phyloP scores from a whole-genome alignment of 2,329 filamentous ascomycete genomes.

The Acrocalymma vagum region DNA sequence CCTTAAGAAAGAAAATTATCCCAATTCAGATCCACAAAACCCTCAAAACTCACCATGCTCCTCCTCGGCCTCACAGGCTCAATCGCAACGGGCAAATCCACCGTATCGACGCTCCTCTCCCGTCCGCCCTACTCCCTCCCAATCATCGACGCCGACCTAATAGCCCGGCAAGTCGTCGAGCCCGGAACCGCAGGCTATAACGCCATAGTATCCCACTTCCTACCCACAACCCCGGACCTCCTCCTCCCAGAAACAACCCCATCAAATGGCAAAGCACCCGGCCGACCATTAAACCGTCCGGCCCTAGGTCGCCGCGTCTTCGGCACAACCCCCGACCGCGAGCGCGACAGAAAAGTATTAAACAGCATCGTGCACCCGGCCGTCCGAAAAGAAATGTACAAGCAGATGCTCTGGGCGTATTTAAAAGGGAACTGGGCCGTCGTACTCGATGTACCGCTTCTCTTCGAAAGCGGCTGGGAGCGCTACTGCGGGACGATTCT shows the following conservation, averaged over 20 bases:
- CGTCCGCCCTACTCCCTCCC: slow-evolving; percentile 84
- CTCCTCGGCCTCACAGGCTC: slow-evolving; percentile 96
- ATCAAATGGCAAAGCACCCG: too few relatives aligned
- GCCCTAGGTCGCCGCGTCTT: slow-evolving; percentile 88
- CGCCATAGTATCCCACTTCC: slow-evolving; percentile 83
- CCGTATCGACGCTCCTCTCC: slow-evolving; percentile 84
- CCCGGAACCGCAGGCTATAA: slow-evolving; percentile 86
- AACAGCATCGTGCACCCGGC: slow-evolving; percentile 95
- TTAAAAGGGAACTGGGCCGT: slow-evolving; percentile 84
- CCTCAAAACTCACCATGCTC: slow-evolving; percentile 69
- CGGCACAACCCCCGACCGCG: slow-evolving; percentile 75
- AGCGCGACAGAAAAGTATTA: slow-evolving; percentile 76
- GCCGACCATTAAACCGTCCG: slow-evolving; percentile 82
- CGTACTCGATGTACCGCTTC: slow-evolving; percentile 87
- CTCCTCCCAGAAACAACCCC: slow-evolving; percentile 69
- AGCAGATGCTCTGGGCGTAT: slow-evolving; percentile 75
- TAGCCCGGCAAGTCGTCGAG: slow-evolving; percentile 93
- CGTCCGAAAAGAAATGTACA: slow-evolving; percentile 84
- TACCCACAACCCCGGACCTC: slow-evolving; percentile 83
- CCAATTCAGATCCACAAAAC: neutral
- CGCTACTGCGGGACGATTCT: slow-evolving; percentile 83
- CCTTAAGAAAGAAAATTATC: too few relatives aligned
- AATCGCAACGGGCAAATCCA: slow-evolving; percentile 98
- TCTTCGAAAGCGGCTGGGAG: slow-evolving; percentile 91
- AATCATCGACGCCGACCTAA: slow-evolving; percentile 90